phyloP scores from a whole-genome alignment of 2,329 filamentous ascomycete species.

The Pseudogymnoascus sp. region DNA sequence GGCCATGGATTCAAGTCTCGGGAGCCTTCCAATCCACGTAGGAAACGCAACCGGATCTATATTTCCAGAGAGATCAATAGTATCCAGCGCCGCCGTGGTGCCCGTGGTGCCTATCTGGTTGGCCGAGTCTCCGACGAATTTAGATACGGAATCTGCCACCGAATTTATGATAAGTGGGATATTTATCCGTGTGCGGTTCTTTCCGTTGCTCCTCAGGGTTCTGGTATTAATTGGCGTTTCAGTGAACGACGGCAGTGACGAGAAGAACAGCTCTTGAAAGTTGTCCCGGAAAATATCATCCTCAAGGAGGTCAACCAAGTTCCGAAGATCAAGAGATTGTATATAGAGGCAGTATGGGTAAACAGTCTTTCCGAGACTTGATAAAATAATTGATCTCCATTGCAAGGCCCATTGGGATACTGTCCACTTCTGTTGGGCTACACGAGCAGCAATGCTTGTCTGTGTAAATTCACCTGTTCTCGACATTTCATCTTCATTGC shows the following conservation, averaged over 20 bases:
- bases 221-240: constrained; percentile 15
- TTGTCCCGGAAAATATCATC: constrained; percentile 34
- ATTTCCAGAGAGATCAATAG: constrained; percentile 43
- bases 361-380: constrained; percentile 51
- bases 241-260: constrained; percentile 28
- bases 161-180: constrained; percentile 33
- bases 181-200: constrained; percentile 26
- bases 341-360: constrained; percentile 66
- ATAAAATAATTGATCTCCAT: constrained; percentile 62
- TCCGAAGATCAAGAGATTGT: constrained; percentile 53
- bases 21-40: constrained; percentile 50
- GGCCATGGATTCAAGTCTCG: constrained; percentile 49
- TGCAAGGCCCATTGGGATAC: constrained; percentile 49
- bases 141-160: constrained; percentile 50
- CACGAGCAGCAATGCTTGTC: constrained; percentile 15
- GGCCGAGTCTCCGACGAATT: constrained; percentile 36
- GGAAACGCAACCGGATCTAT: constrained; percentile 45
- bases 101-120: constrained; percentile 36
- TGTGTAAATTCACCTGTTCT: constrained; percentile 11
- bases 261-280: constrained; percentile 33
- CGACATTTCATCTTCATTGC: constrained; percentile 32
- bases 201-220: constrained; percentile 21
- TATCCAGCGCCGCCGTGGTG: constrained; percentile 44
- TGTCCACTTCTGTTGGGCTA: constrained; percentile 14
- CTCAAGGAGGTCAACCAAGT: constrained; percentile 50